Percentiles rank a stretch among this genome's conserved stretches.
These are phyloP conservation scores for Fraxinus albicans DNA, from an alignment of 305 asterid genomes.

Conservation along the genomic window DNA sequence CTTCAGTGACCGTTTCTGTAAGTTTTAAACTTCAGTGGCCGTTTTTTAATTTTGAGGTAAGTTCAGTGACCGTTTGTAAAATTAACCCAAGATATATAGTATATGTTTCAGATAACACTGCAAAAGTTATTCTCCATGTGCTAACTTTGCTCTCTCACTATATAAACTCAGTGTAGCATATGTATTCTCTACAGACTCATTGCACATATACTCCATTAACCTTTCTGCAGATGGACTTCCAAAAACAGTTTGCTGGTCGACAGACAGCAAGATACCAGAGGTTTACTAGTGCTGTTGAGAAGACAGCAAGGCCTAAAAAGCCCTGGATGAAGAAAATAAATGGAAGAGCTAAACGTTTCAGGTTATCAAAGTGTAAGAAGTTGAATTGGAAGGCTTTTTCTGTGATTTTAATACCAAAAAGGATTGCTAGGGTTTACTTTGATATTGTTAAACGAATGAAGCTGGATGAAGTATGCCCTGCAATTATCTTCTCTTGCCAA, in stretches of 20 bases:
- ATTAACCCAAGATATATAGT: background rate
- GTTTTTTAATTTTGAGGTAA: too few species aligned
- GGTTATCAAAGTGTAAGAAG: constrained; percentile 44
- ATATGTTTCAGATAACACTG: constrained; percentile 1
- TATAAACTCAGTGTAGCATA: background rate
- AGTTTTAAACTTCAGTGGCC: too few species aligned
- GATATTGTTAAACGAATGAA: constrained; percentile 43
- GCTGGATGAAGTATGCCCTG: constrained; percentile 55
- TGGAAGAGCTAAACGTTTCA: constrained; percentile 48
- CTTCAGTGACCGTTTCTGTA: too few species aligned
- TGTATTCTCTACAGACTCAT: background rate
- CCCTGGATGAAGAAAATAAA: constrained; percentile 36
- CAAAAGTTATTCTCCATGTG: constrained; percentile 34
- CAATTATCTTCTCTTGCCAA: constrained; percentile 47
- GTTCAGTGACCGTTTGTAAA: too few species aligned
- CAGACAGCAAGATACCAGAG: constrained; percentile 16
- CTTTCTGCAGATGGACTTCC: background rate
- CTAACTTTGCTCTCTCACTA: background rate
- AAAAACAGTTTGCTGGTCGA: background rate
- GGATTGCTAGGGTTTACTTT: constrained; percentile 8
- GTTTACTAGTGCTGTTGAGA: constrained; percentile 31
- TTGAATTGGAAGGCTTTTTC: constrained; percentile 71
- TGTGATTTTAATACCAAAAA: constrained; percentile 46
- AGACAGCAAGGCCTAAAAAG: constrained; percentile 27
- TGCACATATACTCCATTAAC: background rate